phyloP scores from a whole-genome alignment of 106 monocot species.

The Apostasia shenzhenica region DNA sequence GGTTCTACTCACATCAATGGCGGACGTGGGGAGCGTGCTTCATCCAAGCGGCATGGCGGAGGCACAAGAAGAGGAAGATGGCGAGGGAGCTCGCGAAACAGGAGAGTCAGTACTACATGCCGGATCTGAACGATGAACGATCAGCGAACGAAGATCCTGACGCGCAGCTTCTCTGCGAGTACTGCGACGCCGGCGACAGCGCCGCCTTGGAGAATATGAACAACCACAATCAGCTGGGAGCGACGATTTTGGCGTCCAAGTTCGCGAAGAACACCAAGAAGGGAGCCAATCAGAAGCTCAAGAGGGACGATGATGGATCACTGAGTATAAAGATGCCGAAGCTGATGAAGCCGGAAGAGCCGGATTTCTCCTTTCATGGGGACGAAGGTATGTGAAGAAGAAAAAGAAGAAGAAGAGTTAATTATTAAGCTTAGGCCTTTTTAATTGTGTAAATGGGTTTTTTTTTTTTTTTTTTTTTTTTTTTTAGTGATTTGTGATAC shows the following conservation, averaged over 20 bases:
- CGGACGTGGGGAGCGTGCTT: conserved; percentile 73
- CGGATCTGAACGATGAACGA: conserved; percentile 6
- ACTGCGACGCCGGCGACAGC: background rate
- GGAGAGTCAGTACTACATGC: conserved; percentile 41
- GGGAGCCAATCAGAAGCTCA: conserved; percentile 29
- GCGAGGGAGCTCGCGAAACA: conserved; percentile 48
- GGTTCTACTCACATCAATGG: conserved; percentile 79
- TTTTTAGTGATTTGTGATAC: too few species aligned
- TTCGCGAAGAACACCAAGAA: conserved; percentile 68
- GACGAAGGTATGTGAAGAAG: conserved; percentile 20
- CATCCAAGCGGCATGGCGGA: conserved; percentile 63
- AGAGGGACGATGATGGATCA: conserved; percentile 7
- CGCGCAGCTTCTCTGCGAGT: conserved; percentile 13
- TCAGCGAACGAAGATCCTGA: conserved; percentile 6
- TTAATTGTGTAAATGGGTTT: too few species aligned
- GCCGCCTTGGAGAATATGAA: conserved; percentile 1
- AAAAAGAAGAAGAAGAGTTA: too few species aligned
- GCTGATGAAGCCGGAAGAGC: conserved; percentile 80
- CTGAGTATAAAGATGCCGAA: conserved; percentile 67
- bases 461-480: too few species aligned
- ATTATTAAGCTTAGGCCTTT: too few species aligned
- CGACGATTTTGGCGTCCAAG: conserved; percentile 63
- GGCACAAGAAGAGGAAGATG: conserved; percentile 64
- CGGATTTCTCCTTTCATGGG: conserved; percentile 52
- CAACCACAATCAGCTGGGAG: conserved; percentile 27